These are phyloP conservation scores for Capsella bursapastoris DNA, from an alignment of 345 rosid species.

Conservation along the genomic window DNA sequence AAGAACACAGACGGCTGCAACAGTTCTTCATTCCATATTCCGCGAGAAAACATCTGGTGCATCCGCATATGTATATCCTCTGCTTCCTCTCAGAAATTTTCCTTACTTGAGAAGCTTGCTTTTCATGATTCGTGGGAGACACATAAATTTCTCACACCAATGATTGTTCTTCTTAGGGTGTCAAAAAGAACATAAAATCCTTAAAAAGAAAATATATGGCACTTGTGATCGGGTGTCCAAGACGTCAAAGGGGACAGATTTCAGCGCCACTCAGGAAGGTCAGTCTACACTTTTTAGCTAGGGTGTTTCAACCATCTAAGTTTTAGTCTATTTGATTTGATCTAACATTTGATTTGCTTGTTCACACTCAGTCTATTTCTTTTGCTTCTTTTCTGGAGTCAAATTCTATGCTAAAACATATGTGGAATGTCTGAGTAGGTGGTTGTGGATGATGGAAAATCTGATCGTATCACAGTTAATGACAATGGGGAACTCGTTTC, in stretches of 20 bases:
- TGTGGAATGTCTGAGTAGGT: slow-evolving; percentile 51
- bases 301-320: slow-evolving; percentile 3
- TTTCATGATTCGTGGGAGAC: slow-evolving; percentile 9
- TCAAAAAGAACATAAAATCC: slow-evolving; percentile 49
- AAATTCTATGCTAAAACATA: slow-evolving; percentile 1
- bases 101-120: slow-evolving; percentile 26
- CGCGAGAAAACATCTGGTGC: slow-evolving; percentile 86
- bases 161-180: slow-evolving; percentile 51
- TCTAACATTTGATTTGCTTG: slow-evolving; percentile 1
- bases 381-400: neutral
- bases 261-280: slow-evolving; percentile 88
- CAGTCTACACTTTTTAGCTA: slow-evolving; percentile 25
- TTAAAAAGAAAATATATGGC: slow-evolving; percentile 82
- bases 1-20: slow-evolving; percentile 77
- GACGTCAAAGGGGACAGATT: slow-evolving; percentile 63
- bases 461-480: slow-evolving; percentile 80
- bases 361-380: slow-evolving; percentile 1
- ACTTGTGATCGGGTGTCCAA: slow-evolving; percentile 83
- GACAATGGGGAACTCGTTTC: slow-evolving; percentile 51
- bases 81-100: slow-evolving; percentile 4
- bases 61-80: slow-evolving; percentile 53
- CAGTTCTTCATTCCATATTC: slow-evolving; percentile 82
- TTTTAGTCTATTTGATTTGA: slow-evolving; percentile 1
- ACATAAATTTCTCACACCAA: neutral
- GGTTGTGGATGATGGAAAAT: slow-evolving; percentile 85